Evolutionary conservation across 306 rosid genomes (phyloP), one percentile per base, ranked within the genome.

Genomic region (Vigna angularis): DNA sequence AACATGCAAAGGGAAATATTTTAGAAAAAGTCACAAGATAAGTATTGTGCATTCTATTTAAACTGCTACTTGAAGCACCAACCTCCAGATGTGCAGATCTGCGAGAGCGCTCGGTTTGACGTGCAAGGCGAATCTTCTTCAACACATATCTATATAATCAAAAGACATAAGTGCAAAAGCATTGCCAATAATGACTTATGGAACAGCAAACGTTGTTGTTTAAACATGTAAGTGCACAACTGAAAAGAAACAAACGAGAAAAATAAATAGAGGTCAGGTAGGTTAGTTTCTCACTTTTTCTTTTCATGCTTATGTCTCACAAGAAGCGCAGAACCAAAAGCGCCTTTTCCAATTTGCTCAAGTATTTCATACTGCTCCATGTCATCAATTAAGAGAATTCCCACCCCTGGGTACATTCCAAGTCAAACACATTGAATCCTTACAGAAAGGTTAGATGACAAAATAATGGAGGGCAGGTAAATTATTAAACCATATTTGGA

Each of bases 1-100:
- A 69, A 12, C 66, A 66, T 30, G 48, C 71, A 20, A n/a, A 55
- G 55, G n/a, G 15, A 24, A 65, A 40, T 20, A n/a, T 65, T 75
- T 50, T 9, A 67, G 36, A 49, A 28, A 71, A 72, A 12, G 45
- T 48, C 69, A 48, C 64, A 63, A 73, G 18, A 70, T 22, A 71
- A 32, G 65, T 42, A 53, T 4, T 64, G 5, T 45, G 58, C 75
- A 45, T 50, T 62, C 38, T 79, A 17, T 74, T 50, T 56, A 44
- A 78, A 87, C 28, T 52, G 66, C 61, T 20, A 56, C 40, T 15
- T 42, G 73, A 65, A 82, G 47, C 80, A 85, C 86, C 51, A 78
- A 96, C 99, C 97, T 96, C 99, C 82, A 82, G 98, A 75, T 93
- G 99, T 0, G 99, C 99, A 78, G 99, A 96, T 90, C 99, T 86